Conservation (phyloP, 306 rosid species). For the Citrullus amarus region DNA sequence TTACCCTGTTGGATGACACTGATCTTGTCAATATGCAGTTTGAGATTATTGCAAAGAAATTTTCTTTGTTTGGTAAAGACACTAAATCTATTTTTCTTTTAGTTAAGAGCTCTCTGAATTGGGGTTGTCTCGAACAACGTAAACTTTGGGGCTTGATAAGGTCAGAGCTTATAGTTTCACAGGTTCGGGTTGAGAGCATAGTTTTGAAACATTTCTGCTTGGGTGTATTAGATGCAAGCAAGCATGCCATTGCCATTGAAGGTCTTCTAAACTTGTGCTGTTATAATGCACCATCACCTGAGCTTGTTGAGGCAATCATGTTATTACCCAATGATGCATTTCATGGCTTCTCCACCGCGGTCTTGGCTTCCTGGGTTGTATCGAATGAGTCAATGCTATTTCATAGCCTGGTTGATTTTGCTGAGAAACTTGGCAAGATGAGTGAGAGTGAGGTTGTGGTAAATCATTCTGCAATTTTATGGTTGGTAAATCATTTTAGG, state of each 20-base stretch:
- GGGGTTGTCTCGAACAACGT: constrained; percentile 20
- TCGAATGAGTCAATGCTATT: constrained; percentile 13
- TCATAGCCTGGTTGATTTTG: constrained; percentile 15
- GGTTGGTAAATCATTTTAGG: constrained; percentile 17
- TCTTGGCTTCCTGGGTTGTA: constrained; percentile 17
- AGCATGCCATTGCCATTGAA: constrained; percentile 16
- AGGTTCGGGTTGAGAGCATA: constrained; percentile 14
- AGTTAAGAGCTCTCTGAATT: constrained; percentile 17
- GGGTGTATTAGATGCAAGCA: constrained; percentile 14
- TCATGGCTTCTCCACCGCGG: constrained; percentile 16
- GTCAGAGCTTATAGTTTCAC: constrained; percentile 19
- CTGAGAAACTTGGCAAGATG: constrained; percentile 14
- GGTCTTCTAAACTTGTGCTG: constrained; percentile 19
- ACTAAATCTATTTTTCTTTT: constrained; percentile 12
- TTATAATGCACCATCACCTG: constrained; percentile 18
- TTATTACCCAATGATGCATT: constrained; percentile 17
- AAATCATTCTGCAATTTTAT: constrained; percentile 20
- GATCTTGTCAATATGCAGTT: constrained; percentile 15
- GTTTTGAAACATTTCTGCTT: constrained; percentile 13
- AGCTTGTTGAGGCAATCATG: constrained; percentile 25
- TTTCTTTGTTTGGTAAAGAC: constrained; percentile 17
- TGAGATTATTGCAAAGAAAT: constrained; percentile 13
- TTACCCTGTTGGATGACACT: constrained; percentile 9
- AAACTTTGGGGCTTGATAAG: constrained; percentile 24
- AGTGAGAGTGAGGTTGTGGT: constrained; percentile 12